Evolutionary conservation across 306 rosid species (phyloP).

Genomic region (Cercis canadensis): DNA sequence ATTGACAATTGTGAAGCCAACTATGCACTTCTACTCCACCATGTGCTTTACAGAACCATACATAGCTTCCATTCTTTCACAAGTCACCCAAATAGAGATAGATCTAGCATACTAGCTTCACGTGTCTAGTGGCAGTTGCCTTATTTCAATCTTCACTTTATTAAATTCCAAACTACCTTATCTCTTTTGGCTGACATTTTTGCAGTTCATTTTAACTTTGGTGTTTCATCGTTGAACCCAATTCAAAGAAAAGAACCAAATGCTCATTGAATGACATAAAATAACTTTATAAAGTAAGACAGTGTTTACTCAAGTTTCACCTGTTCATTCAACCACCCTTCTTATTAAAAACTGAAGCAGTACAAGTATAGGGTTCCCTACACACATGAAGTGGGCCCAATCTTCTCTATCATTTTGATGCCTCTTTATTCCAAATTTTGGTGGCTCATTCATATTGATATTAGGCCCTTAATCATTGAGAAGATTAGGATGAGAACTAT

Average conservation of each 20-base stretch:
- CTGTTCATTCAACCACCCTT: slow-evolving; percentile 23
- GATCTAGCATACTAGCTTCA: no score
- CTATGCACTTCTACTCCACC: no score
- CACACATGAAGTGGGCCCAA: no score
- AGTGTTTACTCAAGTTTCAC: slow-evolving; percentile 1
- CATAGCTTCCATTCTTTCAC: no score
- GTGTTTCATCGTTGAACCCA: slow-evolving; percentile 44
- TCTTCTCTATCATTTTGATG: no score
- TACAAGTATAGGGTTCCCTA: slow-evolving; percentile 26
- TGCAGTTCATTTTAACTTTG: slow-evolving; percentile 41
- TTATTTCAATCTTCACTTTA: slow-evolving; percentile 39
- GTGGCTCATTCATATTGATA: neutral
- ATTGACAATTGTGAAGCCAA: no score
- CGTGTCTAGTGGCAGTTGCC: no score
- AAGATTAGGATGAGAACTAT: slow-evolving; percentile 41
- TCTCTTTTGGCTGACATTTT: slow-evolving; percentile 46
- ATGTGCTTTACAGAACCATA: no score
- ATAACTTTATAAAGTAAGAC: neutral
- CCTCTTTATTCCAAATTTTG: no score
- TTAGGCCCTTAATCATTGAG: slow-evolving; percentile 28
- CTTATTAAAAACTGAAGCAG: slow-evolving; percentile 12
- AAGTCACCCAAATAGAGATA: no score
- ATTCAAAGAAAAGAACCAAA: slow-evolving; percentile 47
- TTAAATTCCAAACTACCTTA: slow-evolving; percentile 27
- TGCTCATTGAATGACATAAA: neutral